Percentiles rank a stretch among this genome's conserved stretches.
Conservation (phyloP, 495 filamentous ascomycete genomes). For the Daldinia decipiens region DNA sequence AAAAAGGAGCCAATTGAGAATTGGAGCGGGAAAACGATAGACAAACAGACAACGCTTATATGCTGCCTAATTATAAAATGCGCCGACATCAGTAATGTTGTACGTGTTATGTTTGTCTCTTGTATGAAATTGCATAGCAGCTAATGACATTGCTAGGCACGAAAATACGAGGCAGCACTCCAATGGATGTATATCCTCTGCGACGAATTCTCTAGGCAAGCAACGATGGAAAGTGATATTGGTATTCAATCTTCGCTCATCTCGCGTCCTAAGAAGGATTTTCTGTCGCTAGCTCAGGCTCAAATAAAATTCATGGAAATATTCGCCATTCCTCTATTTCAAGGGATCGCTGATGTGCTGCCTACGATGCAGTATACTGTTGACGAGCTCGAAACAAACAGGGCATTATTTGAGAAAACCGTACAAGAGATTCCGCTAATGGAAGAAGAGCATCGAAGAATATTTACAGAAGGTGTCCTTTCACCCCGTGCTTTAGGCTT, state of each 20-base stretch:
- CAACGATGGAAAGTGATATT: constrained; percentile 87
- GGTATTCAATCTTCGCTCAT: constrained; percentile 87
- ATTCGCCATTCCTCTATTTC: constrained; percentile 91
- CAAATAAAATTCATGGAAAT: constrained; percentile 97
- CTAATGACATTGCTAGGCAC: constrained; percentile 67
- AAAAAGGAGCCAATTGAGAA: constrained; percentile 69
- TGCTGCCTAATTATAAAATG: constrained; percentile 96
- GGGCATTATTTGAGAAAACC: constrained; percentile 73
- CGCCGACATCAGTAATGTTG: constrained; percentile 98
- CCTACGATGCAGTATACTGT: constrained; percentile 85
- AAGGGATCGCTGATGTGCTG: constrained; percentile 82
- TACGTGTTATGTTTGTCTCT: constrained; percentile 54
- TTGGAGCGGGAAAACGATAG: constrained; percentile 76
- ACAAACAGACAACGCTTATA: constrained; percentile 76
- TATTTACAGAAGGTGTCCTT: constrained; percentile 48
- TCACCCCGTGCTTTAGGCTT: constrained; percentile 56
- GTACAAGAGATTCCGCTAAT: constrained; percentile 60
- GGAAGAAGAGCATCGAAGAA: constrained; percentile 40
- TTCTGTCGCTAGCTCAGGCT: constrained; percentile 81
- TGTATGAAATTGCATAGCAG: constrained; percentile 19
- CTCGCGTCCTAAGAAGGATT: constrained; percentile 83
- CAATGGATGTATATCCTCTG: constrained; percentile 91
- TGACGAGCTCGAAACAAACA: constrained; percentile 80
- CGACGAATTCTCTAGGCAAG: constrained; percentile 93
- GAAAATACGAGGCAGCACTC: constrained; percentile 80